Evolutionary conservation across 352 stramenopile genomes (phyloP), one percentile per base, ranked within the genome.

Genomic region (Phytopythium chamaehyphon): DNA sequence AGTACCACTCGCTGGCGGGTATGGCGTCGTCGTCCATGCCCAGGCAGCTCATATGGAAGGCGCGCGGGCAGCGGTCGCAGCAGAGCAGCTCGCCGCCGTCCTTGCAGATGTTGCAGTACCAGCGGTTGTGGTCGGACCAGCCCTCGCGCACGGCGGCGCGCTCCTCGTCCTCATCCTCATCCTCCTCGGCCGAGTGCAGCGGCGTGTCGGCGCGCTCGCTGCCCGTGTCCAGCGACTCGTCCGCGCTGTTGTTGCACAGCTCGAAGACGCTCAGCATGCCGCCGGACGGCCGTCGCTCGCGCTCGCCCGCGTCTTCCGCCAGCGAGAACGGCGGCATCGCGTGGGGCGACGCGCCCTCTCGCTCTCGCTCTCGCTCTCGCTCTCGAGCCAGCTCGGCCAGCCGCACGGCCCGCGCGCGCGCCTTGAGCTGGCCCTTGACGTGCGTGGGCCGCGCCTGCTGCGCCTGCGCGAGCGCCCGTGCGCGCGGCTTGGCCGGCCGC

Each of bases 31-130:
- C 79, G 45, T 68, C 72, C 76, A 95, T 91, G 6, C 80, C 77
- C 28, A 95, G 76, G 55, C 84, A 95, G 55, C 66, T 88, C 82
- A 92, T 92, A 62, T 98, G 95, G 76, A 97, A 98, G 16, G 90
- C 80, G 49, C 92, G 62, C 14, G 93, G 93, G 61, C 95, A 98
- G 16, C 83, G 84, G 48, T 95, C 88, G 57, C 95, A 98, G 52
- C 83, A 96, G 23, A 97, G 63, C 42, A 97, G 48, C 54, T 96
- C 84, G 33, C 90, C 90, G 40, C 78, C 79, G 33, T 92, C 86
- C 56, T 95, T 95, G 71, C 84, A 95, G 31, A 95, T 92, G 58
- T 95, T 95, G 66, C 84, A 95, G 63, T 95, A 95, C 82, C 82
- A 93, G 21, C 82, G 82, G 60, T 95, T 95, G 59, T 95, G 82